These are phyloP conservation scores for Taphrina pruni DNA, from an alignment of 1,139 yeast species.

Conservation along the genomic window DNA sequence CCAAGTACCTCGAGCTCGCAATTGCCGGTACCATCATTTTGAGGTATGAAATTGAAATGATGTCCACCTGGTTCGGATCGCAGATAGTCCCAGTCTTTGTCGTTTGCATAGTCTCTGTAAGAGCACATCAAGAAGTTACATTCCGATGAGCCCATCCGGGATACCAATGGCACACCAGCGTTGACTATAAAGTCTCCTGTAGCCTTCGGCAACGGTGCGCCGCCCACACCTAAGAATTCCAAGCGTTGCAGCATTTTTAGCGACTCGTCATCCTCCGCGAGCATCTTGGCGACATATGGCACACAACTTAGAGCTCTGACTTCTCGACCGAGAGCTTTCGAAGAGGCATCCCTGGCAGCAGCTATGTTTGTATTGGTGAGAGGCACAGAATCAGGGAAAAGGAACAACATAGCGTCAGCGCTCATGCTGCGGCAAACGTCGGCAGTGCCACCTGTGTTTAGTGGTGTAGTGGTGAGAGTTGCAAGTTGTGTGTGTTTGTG, in stretches of 20 bases:
- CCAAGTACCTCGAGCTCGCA: constrained; percentile 25
- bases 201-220: constrained; percentile 43
- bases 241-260: constrained; percentile 29
- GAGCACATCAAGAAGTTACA: constrained; percentile 44
- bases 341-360: constrained; percentile 11
- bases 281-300: constrained; percentile 32
- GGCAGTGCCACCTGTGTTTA: constrained; percentile 31
- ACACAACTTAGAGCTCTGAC: constrained; percentile 32
- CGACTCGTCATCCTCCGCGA: constrained; percentile 30
- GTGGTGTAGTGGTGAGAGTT: constrained; percentile 29
- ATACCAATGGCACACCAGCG: constrained; percentile 40
- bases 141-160: constrained; percentile 44
- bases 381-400: constrained; percentile 25
- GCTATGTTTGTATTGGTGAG: constrained; percentile 10
- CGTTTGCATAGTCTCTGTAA: constrained; percentile 35
- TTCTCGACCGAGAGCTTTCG: constrained; percentile 18
- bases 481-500: constrained; percentile 23
- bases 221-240: constrained; percentile 43
- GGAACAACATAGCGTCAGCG: constrained; percentile 20
- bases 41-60: constrained; percentile 18
- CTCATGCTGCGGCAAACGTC: constrained; percentile 32
- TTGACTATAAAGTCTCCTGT: constrained; percentile 43
- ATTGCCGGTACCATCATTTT: constrained; percentile 27
- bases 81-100: constrained; percentile 43
- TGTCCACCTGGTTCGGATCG: constrained; percentile 37